phyloP scores from a whole-genome alignment of 208 protist genomes.

The Herpetomonas samuelpessoai region DNA sequence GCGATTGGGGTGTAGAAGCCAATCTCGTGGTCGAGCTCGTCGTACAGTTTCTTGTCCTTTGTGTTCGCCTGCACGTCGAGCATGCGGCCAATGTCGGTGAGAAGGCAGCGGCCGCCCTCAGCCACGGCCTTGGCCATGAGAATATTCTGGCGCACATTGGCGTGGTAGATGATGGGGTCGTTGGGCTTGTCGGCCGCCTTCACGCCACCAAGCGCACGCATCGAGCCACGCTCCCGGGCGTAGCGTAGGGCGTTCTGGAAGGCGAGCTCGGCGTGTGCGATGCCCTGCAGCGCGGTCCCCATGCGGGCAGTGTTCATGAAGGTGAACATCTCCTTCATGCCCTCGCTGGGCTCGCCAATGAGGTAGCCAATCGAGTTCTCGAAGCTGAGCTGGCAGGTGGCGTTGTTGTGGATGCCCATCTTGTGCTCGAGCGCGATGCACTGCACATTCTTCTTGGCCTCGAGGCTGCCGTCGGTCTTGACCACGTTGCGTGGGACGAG shows the following conservation, averaged over 20 bases:
- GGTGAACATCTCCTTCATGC: conserved; percentile 91
- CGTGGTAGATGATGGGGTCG: conserved; percentile 70
- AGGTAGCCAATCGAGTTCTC: conserved; percentile 80
- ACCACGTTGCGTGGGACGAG: conserved; percentile 82
- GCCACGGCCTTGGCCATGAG: conserved; percentile 80
- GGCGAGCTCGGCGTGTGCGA: conserved; percentile 77
- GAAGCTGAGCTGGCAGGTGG: conserved; percentile 82
- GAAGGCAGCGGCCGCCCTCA: conserved; percentile 80
- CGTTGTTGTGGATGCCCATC: conserved; percentile 88
- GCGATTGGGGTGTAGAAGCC: conserved; percentile 88
- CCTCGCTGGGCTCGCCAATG: conserved; percentile 73
- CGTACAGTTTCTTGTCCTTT: conserved; percentile 15
- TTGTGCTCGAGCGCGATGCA: conserved; percentile 77
- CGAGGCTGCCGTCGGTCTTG: conserved; percentile 59
- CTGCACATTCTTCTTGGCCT: conserved; percentile 55
- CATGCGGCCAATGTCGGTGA: conserved; percentile 67
- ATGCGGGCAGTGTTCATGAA: conserved; percentile 88
- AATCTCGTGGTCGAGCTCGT: conserved; percentile 62
- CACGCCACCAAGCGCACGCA: conserved; percentile 49
- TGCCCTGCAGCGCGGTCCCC: conserved; percentile 70
- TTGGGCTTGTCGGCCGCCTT: conserved; percentile 54
- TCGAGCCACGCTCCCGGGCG: conserved; percentile 71
- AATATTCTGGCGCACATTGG: conserved; percentile 79
- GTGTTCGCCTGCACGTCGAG: conserved; percentile 46
- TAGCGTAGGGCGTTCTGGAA: conserved; percentile 83